These are phyloP conservation scores for Phytophthora sp. DNA, from an alignment of 352 stramenopile species.

Conservation along the genomic window DNA sequence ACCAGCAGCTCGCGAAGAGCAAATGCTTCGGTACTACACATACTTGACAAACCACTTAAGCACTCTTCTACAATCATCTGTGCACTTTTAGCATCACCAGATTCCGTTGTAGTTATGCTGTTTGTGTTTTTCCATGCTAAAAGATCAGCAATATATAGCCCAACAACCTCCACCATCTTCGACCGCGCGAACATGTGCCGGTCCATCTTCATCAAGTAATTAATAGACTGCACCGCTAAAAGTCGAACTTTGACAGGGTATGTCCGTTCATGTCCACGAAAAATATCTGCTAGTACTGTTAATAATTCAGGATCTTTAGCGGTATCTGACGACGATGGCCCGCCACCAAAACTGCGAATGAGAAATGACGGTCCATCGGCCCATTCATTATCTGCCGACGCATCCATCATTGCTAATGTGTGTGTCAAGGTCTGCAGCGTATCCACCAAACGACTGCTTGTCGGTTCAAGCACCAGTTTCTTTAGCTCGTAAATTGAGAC, in stretches of 20 bases:
- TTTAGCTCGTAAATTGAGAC: slow-evolving; percentile 70
- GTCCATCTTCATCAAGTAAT: slow-evolving; percentile 89
- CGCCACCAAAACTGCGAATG: slow-evolving; percentile 56
- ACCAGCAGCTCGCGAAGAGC: slow-evolving; percentile 62
- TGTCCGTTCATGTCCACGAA: slow-evolving; percentile 38
- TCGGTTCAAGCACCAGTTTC: slow-evolving; percentile 56
- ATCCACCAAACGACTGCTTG: slow-evolving; percentile 55
- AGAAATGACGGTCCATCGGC: slow-evolving; percentile 61
- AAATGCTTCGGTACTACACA: slow-evolving; percentile 62
- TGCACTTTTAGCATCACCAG: slow-evolving; percentile 30
- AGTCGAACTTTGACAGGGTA: slow-evolving; percentile 60
- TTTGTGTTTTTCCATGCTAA: slow-evolving; percentile 40
- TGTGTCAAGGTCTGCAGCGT: slow-evolving; percentile 83
- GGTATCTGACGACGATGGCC: slow-evolving; percentile 31
- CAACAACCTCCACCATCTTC: slow-evolving; percentile 50
- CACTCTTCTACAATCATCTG: slow-evolving; percentile 86
- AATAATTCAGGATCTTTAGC: slow-evolving; percentile 70
- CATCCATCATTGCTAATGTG: slow-evolving; percentile 86
- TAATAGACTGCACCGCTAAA: slow-evolving; percentile 80
- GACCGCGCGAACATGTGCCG: slow-evolving; percentile 58
- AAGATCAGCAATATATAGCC: slow-evolving; percentile 60
- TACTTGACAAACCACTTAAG: slow-evolving; percentile 69
- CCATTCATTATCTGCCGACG: slow-evolving; percentile 78
- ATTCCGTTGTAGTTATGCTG: not conserved
- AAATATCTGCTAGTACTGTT: slow-evolving; percentile 56